These are phyloP conservation scores for Nicotiana benthamiana DNA, from an alignment of 257 asterid genomes.

Conservation along the genomic window DNA sequence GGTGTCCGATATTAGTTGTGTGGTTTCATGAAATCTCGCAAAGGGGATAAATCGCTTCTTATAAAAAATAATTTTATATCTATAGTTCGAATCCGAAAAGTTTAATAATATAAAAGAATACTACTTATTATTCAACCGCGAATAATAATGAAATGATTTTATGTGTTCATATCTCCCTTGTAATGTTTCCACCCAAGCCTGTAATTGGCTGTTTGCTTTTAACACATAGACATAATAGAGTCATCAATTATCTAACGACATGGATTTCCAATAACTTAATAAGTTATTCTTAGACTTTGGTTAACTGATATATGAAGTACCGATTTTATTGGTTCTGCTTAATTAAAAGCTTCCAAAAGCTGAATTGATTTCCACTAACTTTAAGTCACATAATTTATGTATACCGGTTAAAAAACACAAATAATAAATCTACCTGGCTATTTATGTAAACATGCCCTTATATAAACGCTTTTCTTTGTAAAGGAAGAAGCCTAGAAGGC, in stretches of 20 bases:
- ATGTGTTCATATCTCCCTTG: neutral
- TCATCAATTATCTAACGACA: neutral
- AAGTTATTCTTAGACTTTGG: neutral
- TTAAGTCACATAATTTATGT: neutral
- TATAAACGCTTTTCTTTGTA: too few relatives aligned
- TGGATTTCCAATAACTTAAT: neutral
- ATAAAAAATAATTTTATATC: too few relatives aligned
- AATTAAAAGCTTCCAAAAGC: neutral
- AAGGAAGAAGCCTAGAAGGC: too few relatives aligned
- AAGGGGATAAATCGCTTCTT: too few relatives aligned
- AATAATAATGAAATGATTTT: neutral
- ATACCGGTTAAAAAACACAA: too few relatives aligned
- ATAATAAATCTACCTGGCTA: too few relatives aligned
- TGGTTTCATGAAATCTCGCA: too few relatives aligned
- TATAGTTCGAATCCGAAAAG: rapidly evolving
- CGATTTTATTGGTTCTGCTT: neutral
- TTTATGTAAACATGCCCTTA: too few relatives aligned
- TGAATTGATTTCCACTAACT: neutral
- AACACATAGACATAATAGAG: neutral
- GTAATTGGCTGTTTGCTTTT: neutral
- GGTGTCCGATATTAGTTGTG: too few relatives aligned
- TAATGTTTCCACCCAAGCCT: neutral
- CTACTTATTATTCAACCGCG: rapidly evolving
- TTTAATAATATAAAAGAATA: too few relatives aligned
- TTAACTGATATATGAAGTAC: neutral